Percentiles rank a stretch among this genome's conserved stretches.
phyloP scores from a whole-genome alignment of 805 yeast species.

The Candida sphagnicola region DNA sequence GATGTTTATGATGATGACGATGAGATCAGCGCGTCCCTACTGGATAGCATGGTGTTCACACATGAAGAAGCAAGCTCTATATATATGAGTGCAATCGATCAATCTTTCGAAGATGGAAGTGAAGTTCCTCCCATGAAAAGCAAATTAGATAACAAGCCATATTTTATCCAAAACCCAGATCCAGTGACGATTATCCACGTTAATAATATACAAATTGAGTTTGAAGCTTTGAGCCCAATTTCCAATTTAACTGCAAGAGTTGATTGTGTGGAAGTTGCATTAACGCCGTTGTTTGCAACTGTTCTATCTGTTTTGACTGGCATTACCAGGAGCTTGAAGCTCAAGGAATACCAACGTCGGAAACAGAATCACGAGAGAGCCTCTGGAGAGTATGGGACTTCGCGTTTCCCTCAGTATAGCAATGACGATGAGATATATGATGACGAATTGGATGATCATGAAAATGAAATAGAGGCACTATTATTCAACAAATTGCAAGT shows the following conservation, averaged over 20 bases:
- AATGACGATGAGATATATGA: slow-evolving; percentile 9
- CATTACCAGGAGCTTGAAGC: slow-evolving; percentile 30
- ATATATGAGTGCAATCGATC: slow-evolving; percentile 78
- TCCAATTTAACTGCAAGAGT: slow-evolving; percentile 36
- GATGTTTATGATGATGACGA: slow-evolving; percentile 20
- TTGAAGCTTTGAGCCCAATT: slow-evolving; percentile 42
- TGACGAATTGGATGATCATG: slow-evolving; percentile 13
- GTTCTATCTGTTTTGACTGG: slow-evolving; percentile 33
- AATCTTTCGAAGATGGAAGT: slow-evolving; percentile 27
- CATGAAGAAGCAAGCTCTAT: slow-evolving; percentile 67
- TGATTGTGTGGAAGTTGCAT: slow-evolving; percentile 39
- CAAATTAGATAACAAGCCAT: slow-evolving; percentile 5
- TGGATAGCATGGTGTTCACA: slow-evolving; percentile 61
- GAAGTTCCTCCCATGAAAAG: background rate
- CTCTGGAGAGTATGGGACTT: slow-evolving; percentile 5
- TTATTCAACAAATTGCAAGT: slow-evolving; percentile 39
- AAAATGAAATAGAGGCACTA: slow-evolving; percentile 11
- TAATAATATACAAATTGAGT: slow-evolving; percentile 38
- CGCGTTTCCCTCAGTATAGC: slow-evolving; percentile 24
- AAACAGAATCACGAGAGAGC: slow-evolving; percentile 10
- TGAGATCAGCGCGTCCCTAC: slow-evolving; percentile 41
- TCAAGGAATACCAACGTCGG: slow-evolving; percentile 27
- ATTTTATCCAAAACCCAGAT: background rate
- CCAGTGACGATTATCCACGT: slow-evolving; percentile 23
- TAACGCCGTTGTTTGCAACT: slow-evolving; percentile 41